These are phyloP conservation scores for Tolypocladium paradoxum DNA, from an alignment of 2,329 filamentous ascomycete species.

Conservation along the genomic window DNA sequence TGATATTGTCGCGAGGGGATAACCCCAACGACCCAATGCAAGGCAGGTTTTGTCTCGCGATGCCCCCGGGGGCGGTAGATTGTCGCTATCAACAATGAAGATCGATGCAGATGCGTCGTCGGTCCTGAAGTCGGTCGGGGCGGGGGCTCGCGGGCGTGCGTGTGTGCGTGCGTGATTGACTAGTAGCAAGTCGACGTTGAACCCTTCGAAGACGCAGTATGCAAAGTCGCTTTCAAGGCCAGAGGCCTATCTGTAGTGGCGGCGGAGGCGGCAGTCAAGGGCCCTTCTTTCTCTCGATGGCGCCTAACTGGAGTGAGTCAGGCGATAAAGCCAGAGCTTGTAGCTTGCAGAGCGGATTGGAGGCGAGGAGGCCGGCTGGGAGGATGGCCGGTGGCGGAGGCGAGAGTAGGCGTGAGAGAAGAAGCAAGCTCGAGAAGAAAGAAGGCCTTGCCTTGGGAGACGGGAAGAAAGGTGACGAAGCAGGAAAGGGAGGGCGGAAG, in stretches of 20 bases:
- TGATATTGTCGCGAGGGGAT: conserved; percentile 9
- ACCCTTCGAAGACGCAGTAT: background rate
- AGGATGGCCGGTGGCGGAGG: conserved; percentile 5
- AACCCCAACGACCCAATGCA: conserved; percentile 15
- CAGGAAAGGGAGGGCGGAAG: conserved; percentile 11
- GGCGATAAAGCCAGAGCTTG: conserved; percentile 9
- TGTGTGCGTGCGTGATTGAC: background rate
- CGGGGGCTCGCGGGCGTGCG: background rate
- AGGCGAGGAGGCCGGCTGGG: conserved; percentile 11
- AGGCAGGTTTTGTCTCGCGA: background rate
- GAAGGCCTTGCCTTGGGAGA: conserved; percentile 20
- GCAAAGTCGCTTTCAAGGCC: background rate
- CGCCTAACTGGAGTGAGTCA: conserved; percentile 9
- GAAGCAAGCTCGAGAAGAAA: conserved; percentile 24
- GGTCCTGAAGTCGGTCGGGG: background rate
- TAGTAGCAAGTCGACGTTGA: background rate
- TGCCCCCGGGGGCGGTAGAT: background rate
- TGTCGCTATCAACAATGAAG: background rate
- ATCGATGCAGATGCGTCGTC: background rate
- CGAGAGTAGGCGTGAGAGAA: background rate
- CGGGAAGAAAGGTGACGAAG: conserved; percentile 4
- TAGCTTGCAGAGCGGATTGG: conserved; percentile 9
- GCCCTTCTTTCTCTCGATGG: conserved; percentile 23
- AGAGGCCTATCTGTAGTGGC: background rate
- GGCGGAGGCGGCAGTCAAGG: background rate